Conservation (phyloP, 192 early-diverging fungal species). For the Rhizophagus sp. region DNA sequence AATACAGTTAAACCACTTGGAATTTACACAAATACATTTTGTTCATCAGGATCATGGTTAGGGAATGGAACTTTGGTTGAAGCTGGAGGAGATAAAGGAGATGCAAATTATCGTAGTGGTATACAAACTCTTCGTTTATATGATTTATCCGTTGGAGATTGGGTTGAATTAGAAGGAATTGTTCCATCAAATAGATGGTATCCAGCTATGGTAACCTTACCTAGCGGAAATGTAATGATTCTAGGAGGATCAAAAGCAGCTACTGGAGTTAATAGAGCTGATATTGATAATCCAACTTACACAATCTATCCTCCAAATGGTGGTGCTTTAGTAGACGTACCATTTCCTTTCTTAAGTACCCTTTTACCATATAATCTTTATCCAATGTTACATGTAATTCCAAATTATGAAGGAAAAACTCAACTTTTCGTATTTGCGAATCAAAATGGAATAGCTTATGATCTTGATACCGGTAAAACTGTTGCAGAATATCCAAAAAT, state of each 20-base stretch:
- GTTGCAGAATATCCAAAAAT: slow-evolving; percentile 47
- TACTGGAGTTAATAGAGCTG: slow-evolving; percentile 42
- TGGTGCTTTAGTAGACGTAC: slow-evolving; percentile 20
- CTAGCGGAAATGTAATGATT: slow-evolving; percentile 50
- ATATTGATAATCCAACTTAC: slow-evolving; percentile 51
- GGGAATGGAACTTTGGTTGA: slow-evolving; percentile 55
- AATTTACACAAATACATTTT: slow-evolving; percentile 55
- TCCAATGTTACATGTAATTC: slow-evolving; percentile 40
- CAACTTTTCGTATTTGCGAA: slow-evolving; percentile 43
- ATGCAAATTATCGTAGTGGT: neutral
- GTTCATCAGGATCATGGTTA: slow-evolving; percentile 54
- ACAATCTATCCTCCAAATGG: slow-evolving; percentile 37
- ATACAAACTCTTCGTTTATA: neutral
- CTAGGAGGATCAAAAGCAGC: slow-evolving; percentile 56
- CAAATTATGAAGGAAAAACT: slow-evolving; percentile 34
- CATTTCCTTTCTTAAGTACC: neutral
- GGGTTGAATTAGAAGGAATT: slow-evolving; percentile 37
- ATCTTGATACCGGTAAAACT: slow-evolving; percentile 19
- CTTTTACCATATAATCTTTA: slow-evolving; percentile 34
- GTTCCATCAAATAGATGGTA: slow-evolving; percentile 54
- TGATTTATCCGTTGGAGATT: slow-evolving; percentile 28
- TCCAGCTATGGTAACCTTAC: slow-evolving; percentile 41
- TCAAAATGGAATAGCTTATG: slow-evolving; percentile 36
- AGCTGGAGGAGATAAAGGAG: slow-evolving; percentile 46
- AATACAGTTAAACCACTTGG: slow-evolving; percentile 43